A percentile compares a stretch with the other conserved stretches of the same genome.
Evolutionary conservation across 2,329 filamentous ascomycete species (phyloP).

Genomic region (Aspergillus floridensis): DNA sequence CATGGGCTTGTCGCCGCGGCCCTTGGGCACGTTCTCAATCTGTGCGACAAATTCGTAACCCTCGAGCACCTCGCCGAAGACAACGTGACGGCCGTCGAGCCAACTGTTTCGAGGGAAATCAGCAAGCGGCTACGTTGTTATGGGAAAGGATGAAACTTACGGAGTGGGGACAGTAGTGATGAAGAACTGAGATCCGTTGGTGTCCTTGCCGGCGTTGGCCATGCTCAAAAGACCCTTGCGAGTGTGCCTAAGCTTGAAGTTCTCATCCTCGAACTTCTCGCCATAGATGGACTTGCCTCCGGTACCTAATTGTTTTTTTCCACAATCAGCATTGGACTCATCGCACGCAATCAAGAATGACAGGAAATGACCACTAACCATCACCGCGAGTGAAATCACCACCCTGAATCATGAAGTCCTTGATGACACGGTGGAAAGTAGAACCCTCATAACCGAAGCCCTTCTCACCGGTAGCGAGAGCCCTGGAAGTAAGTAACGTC

Average conservation of each 20-base stretch:
- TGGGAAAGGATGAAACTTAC: constrained; percentile 24
- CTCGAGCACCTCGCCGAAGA: constrained; percentile 68
- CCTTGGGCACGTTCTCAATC: constrained; percentile 63
- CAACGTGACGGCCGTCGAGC: constrained; percentile 64
- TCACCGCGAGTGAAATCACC: constrained; percentile 66
- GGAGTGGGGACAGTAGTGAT: constrained; percentile 61
- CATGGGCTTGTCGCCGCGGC: constrained; percentile 54
- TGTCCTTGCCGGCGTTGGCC: constrained; percentile 65
- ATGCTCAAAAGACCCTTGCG: constrained; percentile 64
- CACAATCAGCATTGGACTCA: constrained; percentile 4
- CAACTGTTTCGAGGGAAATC: constrained; percentile 39
- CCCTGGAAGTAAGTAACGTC: constrained; percentile 28
- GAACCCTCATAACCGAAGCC: constrained; percentile 66
- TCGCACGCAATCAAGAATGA: background rate
- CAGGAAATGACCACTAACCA: constrained; percentile 34
- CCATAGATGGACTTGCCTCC: constrained; percentile 69
- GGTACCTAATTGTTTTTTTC: constrained; percentile 46
- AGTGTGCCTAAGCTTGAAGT: constrained; percentile 69
- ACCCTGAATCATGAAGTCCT: constrained; percentile 69
- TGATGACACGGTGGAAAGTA: constrained; percentile 68
- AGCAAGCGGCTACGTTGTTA: constrained; percentile 7
- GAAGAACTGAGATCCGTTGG: constrained; percentile 67
- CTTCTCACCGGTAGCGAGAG: constrained; percentile 65
- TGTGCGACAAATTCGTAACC: constrained; percentile 57
- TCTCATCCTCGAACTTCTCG: constrained; percentile 65